Evolutionary conservation across 169 alveolate genomes (phyloP), one percentile per base, ranked within the genome.

Genomic region (Cryptosporidium ubiquitum): DNA sequence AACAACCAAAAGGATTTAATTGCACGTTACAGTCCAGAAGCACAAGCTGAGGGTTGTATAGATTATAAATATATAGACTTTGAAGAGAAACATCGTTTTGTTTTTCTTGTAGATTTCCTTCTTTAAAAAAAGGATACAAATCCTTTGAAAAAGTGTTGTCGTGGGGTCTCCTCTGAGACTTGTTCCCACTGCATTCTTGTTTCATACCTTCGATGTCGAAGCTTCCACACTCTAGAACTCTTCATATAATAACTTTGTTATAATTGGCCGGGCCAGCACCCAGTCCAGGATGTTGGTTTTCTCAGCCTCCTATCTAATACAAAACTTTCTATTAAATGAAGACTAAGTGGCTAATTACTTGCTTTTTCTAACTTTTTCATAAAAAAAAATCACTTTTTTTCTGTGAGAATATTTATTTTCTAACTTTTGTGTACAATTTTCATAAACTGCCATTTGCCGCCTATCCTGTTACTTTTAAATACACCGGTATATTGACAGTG

Each of bases 1-100:
- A 64, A 29, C 73, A 64, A 5, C 89, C 75, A 79, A 79, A 79
- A 9, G 89, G 89, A 20, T 79, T 79, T 18, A 61, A 29, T n/a
- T 79, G 73, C 5, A 64, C 75, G 23, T 61, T 79, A 64, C 79
- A 79, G 68, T 79, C 89, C 23, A 61, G 39, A 23, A 79, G 39
- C 31, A 61, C 89, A 3, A 79, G 44, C 16, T 79, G 73, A 16
- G 89, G 89, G 6, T 64, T 79, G 20, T 79, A 79, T 5, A 79
- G 55, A 42, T 79, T 79, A 20, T 79, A 79, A 23, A 79, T 47
- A 18, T 79, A 79, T 33, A 79, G 39, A 23, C 89, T 58, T 16
- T 61, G 40, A 16, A 79, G 64, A 10, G 68, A 61, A 42, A 61
- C 89, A 44, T 58, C 51, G 9, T 35, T 3, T 9, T 23, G 44